Percentiles rank a stretch among this genome's conserved stretches.
phyloP scores from a whole-genome alignment of 441 rosid species.

The Populus tomentosa region DNA sequence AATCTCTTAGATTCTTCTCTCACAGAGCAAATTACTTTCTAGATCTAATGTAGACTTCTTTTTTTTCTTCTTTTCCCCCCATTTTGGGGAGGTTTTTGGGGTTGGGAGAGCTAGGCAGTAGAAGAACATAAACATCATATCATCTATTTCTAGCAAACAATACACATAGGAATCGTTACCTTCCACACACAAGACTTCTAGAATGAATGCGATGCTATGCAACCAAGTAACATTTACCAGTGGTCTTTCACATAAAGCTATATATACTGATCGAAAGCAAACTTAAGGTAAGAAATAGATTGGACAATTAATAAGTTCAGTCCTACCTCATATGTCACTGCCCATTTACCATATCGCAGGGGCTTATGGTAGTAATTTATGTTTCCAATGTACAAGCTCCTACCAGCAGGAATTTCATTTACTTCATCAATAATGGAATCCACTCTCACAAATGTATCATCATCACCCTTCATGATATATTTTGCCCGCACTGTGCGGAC shows the following conservation, averaged over 20 bases:
- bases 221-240: neutral
- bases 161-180: neutral
- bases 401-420: constrained; percentile 49
- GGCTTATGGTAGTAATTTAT: constrained; percentile 83
- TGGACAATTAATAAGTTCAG: neutral
- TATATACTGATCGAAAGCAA: neutral
- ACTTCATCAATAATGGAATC: constrained; percentile 61
- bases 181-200: neutral
- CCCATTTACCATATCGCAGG: constrained; percentile 87
- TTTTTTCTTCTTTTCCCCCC: neutral
- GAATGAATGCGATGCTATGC: neutral
- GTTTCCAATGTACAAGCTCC: constrained; percentile 78
- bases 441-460: constrained; percentile 80
- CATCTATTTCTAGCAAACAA: neutral
- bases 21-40: neutral
- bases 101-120: neutral
- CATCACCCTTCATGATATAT: constrained; percentile 84
- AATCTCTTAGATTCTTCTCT: neutral
- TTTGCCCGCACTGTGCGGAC: constrained; percentile 53
- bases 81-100: neutral
- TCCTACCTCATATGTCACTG: constrained; percentile 78
- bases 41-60: neutral
- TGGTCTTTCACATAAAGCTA: neutral
- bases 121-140: neutral
- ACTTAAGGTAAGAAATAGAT: neutral